Evolutionary conservation across 805 yeast genomes (phyloP).

Genomic region (Vanderwaltozyma yarrowii): DNA sequence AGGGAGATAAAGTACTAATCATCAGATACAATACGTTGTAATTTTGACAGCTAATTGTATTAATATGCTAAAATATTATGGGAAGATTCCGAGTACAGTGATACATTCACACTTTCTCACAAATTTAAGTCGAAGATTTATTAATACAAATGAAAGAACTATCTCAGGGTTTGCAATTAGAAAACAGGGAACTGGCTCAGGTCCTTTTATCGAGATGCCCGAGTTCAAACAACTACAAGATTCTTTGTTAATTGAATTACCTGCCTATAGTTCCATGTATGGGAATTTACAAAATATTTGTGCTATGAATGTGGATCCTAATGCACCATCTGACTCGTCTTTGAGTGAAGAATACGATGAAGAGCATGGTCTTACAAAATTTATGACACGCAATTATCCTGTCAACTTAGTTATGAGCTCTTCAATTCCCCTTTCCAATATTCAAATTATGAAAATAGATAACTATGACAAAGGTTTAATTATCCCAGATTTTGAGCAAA

Average conservation of each 20-base stretch:
- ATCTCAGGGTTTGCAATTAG: conserved; percentile 10
- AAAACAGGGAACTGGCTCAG: conserved; percentile 22
- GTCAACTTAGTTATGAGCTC: conserved; percentile 23
- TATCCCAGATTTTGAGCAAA: conserved; percentile 14
- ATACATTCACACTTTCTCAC: too few relatives aligned
- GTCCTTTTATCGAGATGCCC: conserved; percentile 24
- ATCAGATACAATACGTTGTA: too few relatives aligned
- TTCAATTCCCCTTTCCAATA: conserved; percentile 19
- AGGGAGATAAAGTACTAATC: too few relatives aligned
- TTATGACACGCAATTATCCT: conserved; percentile 16
- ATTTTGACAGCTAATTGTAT: too few relatives aligned
- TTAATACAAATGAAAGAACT: background rate
- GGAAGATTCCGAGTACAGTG: too few relatives aligned
- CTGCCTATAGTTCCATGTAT: conserved; percentile 14
- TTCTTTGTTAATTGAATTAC: conserved; percentile 15
- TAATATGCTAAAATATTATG: too few relatives aligned
- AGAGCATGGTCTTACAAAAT: conserved; percentile 6
- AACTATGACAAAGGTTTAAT: conserved; percentile 14
- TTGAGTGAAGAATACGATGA: conserved; percentile 7
- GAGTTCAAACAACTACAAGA: conserved; percentile 14
- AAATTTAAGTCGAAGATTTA: background rate
- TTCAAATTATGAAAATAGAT: conserved; percentile 17
- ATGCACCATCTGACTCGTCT: background rate
- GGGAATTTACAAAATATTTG: conserved; percentile 14
- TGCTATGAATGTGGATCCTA: conserved; percentile 8